These are phyloP conservation scores for Clohesyomyces aquaticus DNA, from an alignment of 495 filamentous ascomycete species.

Conservation along the genomic window DNA sequence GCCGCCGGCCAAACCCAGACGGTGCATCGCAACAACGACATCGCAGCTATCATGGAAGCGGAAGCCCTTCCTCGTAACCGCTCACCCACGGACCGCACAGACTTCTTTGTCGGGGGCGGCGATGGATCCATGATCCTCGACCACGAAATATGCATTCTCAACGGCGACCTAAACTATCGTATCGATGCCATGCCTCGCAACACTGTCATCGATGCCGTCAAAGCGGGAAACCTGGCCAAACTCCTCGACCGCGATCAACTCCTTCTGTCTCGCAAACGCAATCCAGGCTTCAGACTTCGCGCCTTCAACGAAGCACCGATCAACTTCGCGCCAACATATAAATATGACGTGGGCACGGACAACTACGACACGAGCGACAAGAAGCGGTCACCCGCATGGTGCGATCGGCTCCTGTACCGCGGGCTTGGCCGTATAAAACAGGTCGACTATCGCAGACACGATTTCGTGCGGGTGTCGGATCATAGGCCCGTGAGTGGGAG, in stretches of 20 bases:
- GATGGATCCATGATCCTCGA: constrained; percentile 96
- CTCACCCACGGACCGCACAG: constrained; percentile 54
- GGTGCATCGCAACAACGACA: constrained; percentile 87
- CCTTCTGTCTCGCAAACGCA: constrained; percentile 79
- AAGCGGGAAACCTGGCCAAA: constrained; percentile 77
- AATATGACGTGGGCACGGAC: constrained; percentile 92
- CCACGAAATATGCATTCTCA: constrained; percentile 93
- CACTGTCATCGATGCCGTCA: constrained; percentile 81
- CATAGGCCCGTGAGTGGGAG: constrained; percentile 88
- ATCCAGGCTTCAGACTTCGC: constrained; percentile 83
- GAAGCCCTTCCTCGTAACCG: constrained; percentile 61
- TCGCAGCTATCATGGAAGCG: constrained; percentile 85
- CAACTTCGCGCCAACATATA: constrained; percentile 85
- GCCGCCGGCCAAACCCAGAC: constrained; percentile 92
- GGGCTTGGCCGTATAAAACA: constrained; percentile 83
- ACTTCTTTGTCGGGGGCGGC: constrained; percentile 85
- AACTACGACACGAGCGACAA: constrained; percentile 94
- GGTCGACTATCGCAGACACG: constrained; percentile 83
- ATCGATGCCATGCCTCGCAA: constrained; percentile 97
- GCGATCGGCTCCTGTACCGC: constrained; percentile 87
- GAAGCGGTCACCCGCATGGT: constrained; percentile 95
- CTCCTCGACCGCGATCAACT: constrained; percentile 95
- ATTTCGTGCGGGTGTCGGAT: constrained; percentile 79
- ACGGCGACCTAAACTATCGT: constrained; percentile 97
- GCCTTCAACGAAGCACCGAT: constrained; percentile 86